These are phyloP conservation scores for Parasarocladium wereldwijsianum DNA, from an alignment of 2,329 filamentous ascomycete genomes.

Conservation along the genomic window DNA sequence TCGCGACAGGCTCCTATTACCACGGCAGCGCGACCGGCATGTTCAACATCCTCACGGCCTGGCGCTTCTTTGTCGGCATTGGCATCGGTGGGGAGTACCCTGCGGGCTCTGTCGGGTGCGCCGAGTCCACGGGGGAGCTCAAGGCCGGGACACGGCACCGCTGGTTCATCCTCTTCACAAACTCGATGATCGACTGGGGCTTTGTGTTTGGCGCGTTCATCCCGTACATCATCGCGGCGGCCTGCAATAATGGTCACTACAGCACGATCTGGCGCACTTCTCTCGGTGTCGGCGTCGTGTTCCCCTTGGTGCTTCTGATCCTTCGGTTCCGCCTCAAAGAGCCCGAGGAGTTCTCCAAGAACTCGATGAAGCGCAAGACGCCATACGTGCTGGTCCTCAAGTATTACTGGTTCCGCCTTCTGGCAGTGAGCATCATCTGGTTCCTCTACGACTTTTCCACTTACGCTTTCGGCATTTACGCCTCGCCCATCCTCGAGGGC, in stretches of 20 bases:
- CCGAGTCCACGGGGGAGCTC: conserved; percentile 73
- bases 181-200: conserved; percentile 71
- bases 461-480: conserved; percentile 80
- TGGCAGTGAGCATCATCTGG: conserved; percentile 62
- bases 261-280: conserved; percentile 70
- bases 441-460: conserved; percentile 70
- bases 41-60: conserved; percentile 63
- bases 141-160: conserved; percentile 69
- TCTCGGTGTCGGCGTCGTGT: conserved; percentile 65
- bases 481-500: conserved; percentile 54
- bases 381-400: conserved; percentile 40
- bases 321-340: conserved; percentile 62
- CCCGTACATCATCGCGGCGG: conserved; percentile 46
- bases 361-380: conserved; percentile 50
- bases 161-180: conserved; percentile 86
- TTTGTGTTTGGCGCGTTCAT: conserved; percentile 73
- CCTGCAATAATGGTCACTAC: conserved; percentile 43
- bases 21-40: conserved; percentile 54
- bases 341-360: conserved; percentile 59
- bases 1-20: conserved; percentile 64
- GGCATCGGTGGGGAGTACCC: conserved; percentile 78
- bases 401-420: conserved; percentile 63
- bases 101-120: conserved; percentile 68
- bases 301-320: conserved; percentile 56
- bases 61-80: conserved; percentile 64